Conservation (phyloP, 1,139 yeast genomes). For the Lodderomyces beijingensis region DNA sequence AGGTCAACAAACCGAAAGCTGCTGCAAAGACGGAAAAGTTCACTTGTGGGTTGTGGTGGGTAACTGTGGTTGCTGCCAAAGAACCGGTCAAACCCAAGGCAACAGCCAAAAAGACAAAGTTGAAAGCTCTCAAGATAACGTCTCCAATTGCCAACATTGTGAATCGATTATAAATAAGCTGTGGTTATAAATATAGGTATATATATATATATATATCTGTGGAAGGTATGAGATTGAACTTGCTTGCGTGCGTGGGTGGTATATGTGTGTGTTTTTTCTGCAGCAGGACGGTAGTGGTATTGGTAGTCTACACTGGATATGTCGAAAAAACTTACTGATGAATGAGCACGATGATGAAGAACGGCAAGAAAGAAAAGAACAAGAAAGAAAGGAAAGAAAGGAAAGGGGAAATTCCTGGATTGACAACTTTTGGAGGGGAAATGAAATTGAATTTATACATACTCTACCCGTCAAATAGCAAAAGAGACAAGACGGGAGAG, state of each 20-base stretch:
- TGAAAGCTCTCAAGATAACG: constrained; percentile 64
- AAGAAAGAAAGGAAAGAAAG: constrained; percentile 2
- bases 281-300: no score
- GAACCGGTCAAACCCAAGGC: constrained; percentile 84
- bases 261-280: no score
- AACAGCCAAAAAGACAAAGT: constrained; percentile 71
- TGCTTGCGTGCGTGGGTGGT: no score
- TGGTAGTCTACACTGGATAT: background rate
- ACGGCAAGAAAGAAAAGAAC: constrained; percentile 1
- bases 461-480: no score
- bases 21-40: constrained; percentile 85
- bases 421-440: no score
- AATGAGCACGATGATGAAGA: background rate
- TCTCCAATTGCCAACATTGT: constrained; percentile 67
- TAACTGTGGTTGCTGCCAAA: constrained; percentile 63
- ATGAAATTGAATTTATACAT: no score
- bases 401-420: no score
- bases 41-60: constrained; percentile 69
- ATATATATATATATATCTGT: background rate
- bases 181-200: background rate
- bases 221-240: background rate
- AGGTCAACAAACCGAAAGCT: constrained; percentile 78
- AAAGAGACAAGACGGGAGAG: no score
- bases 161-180: constrained; percentile 1
- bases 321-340: constrained; percentile 2